These are phyloP conservation scores for Sphagnum magellanicum DNA, from an alignment of 228 moss, liverwort and hornwort species.

Conservation along the genomic window DNA sequence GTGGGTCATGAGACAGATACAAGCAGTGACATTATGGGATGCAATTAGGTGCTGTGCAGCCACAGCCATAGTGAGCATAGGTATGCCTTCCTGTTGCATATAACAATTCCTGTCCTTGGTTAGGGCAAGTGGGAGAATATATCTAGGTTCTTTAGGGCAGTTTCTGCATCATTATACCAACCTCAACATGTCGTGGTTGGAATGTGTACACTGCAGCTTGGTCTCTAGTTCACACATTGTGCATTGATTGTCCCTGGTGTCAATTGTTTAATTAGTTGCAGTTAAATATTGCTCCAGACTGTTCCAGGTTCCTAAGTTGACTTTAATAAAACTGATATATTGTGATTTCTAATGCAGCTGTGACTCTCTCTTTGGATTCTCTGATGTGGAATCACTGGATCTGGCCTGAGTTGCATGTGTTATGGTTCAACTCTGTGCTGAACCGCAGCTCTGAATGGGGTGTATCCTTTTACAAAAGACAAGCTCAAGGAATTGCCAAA, in stretches of 20 bases:
- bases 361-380: constrained; percentile 77
- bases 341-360: constrained; percentile 14
- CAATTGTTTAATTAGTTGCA: no score
- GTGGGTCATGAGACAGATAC: constrained; percentile 40
- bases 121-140: not conserved
- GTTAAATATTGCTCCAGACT: no score
- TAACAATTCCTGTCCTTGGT: not conserved
- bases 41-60: constrained; percentile 65
- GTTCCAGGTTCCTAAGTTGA: no score
- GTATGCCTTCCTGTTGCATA: constrained; percentile 23
- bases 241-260: no score
- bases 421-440: constrained; percentile 93
- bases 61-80: constrained; percentile 66
- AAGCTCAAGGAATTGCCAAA: no score
- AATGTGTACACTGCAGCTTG: no score
- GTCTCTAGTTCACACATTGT: no score
- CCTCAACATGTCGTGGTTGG: no score
- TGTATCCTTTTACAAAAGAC: constrained; percentile 44
- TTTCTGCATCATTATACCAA: no score
- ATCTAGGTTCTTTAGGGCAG: not conserved
- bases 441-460: constrained; percentile 99
- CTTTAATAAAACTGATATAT: no score
- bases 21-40: constrained; percentile 58
- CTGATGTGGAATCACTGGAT: constrained; percentile 76
- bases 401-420: constrained; percentile 94